phyloP scores from a whole-genome alignment of 352 stramenopile genomes.

The Globisporangium nodosum region DNA sequence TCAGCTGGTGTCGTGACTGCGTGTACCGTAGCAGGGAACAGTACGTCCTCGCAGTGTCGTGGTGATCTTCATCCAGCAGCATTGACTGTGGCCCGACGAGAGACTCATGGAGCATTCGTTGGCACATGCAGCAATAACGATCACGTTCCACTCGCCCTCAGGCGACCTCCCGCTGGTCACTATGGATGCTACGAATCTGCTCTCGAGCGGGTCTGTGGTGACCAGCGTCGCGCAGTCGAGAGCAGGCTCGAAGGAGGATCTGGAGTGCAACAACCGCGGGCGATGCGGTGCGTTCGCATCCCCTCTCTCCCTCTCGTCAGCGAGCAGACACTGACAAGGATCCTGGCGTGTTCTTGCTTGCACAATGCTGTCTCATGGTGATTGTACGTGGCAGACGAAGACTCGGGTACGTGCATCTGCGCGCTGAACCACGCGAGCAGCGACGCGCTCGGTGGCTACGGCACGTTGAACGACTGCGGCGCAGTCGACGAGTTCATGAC shows the following conservation, averaged over 20 bases:
- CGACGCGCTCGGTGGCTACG: slow-evolving; percentile 41
- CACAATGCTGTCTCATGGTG: background rate
- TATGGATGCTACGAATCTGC: slow-evolving; percentile 15
- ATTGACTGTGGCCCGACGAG: background rate
- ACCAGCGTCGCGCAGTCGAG: slow-evolving; percentile 22
- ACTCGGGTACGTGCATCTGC: slow-evolving; percentile 60
- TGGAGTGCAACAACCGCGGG: slow-evolving; percentile 72
- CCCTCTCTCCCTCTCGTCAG: background rate
- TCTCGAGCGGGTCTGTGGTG: slow-evolving; percentile 29
- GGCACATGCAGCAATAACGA: slow-evolving; percentile 19
- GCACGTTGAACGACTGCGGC: slow-evolving; percentile 55
- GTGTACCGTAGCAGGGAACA: slow-evolving; percentile 36
- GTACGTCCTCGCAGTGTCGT: slow-evolving; percentile 15
- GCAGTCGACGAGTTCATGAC: slow-evolving; percentile 58
- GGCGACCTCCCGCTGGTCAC: slow-evolving; percentile 50
- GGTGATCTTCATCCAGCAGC: background rate
- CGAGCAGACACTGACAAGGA: background rate
- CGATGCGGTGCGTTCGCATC: slow-evolving; percentile 40
- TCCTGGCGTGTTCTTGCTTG: too few species aligned
- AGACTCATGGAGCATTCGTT: background rate
- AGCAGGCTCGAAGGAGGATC: slow-evolving; percentile 57
- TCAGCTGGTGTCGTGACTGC: slow-evolving; percentile 20
- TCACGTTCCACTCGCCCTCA: slow-evolving; percentile 65
- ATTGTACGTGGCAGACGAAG: slow-evolving; percentile 29
- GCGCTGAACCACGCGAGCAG: slow-evolving; percentile 51